Conservation (phyloP, 768 basidiomycete genomes). For the Lepiota subincarnata region DNA sequence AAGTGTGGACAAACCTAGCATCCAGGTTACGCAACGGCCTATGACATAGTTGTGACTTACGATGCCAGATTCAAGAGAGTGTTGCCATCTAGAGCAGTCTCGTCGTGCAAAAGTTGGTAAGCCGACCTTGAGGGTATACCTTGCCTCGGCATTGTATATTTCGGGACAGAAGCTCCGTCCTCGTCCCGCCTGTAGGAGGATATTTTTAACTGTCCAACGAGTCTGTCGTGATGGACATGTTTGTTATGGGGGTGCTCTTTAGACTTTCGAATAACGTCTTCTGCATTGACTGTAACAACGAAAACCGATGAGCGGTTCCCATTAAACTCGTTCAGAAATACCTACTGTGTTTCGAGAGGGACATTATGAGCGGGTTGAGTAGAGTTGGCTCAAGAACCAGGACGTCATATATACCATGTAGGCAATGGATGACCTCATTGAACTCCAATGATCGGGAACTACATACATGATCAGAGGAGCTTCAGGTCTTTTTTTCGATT, state of each 20-base stretch:
- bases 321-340: not conserved
- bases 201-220: constrained; percentile 22
- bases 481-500: too few relatives aligned
- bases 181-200: constrained; percentile 36
- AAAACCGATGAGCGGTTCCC: not conserved
- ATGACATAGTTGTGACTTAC: constrained; percentile 31
- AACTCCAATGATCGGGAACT: too few relatives aligned
- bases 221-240: constrained; percentile 23
- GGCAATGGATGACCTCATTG: too few relatives aligned
- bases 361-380: constrained; percentile 18
- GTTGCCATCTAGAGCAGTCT: constrained; percentile 54
- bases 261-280: constrained; percentile 40
- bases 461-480: too few relatives aligned
- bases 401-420: too few relatives aligned
- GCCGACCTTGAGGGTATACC: constrained; percentile 43
- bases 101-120: constrained; percentile 50
- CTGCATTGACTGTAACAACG: constrained; percentile 37
- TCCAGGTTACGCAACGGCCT: too few relatives aligned
- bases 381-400: too few relatives aligned
- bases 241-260: constrained; percentile 37
- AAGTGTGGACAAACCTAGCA: constrained; percentile 49
- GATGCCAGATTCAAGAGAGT: constrained; percentile 62
- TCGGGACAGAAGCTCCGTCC: constrained; percentile 35
- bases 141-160: constrained; percentile 41
- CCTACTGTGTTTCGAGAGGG: constrained; percentile 37